phyloP scores from a whole-genome alignment of 2,329 filamentous ascomycete genomes.

The Aspergillus nomiae region DNA sequence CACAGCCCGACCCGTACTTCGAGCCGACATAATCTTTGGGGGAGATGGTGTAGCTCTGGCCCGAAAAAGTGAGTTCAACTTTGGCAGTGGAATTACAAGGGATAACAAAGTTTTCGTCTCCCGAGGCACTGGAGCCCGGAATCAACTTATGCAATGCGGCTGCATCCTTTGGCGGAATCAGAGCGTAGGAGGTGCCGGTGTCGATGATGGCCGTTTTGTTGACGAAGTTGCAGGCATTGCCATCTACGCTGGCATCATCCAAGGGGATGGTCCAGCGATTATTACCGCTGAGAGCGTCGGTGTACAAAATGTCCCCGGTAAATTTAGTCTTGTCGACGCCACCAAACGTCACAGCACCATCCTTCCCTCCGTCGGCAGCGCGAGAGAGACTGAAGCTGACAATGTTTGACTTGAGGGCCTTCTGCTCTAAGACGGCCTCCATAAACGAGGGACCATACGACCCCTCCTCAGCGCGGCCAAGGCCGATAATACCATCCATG shows the following conservation, averaged over 20 bases:
- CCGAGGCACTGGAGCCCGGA: conserved; percentile 59
- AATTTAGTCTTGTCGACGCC: conserved; percentile 67
- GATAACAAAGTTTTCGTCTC: conserved; percentile 65
- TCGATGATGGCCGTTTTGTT: conserved; percentile 72
- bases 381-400: conserved; percentile 73
- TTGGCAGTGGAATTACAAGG: conserved; percentile 68
- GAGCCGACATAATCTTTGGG: conserved; percentile 69
- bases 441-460: conserved; percentile 65
- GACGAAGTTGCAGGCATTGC: conserved; percentile 56
- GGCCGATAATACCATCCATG: conserved; percentile 83
- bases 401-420: conserved; percentile 64
- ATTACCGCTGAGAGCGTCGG: conserved; percentile 51
- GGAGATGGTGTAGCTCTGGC: conserved; percentile 66
- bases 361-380: conserved; percentile 63
- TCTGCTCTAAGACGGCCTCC: conserved; percentile 59
- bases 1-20: conserved; percentile 41
- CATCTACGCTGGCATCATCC: conserved; percentile 66
- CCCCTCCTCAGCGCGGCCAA: conserved; percentile 64
- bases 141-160: conserved; percentile 68
- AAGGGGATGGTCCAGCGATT: conserved; percentile 74
- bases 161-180: conserved; percentile 70
- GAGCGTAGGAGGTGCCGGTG: conserved; percentile 78
- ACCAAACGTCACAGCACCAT: conserved; percentile 79
- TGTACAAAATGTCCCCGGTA: conserved; percentile 69
- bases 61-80: conserved; percentile 69